phyloP scores from a whole-genome alignment of 805 yeast species.

The Nakazawaea wickerhamii region DNA sequence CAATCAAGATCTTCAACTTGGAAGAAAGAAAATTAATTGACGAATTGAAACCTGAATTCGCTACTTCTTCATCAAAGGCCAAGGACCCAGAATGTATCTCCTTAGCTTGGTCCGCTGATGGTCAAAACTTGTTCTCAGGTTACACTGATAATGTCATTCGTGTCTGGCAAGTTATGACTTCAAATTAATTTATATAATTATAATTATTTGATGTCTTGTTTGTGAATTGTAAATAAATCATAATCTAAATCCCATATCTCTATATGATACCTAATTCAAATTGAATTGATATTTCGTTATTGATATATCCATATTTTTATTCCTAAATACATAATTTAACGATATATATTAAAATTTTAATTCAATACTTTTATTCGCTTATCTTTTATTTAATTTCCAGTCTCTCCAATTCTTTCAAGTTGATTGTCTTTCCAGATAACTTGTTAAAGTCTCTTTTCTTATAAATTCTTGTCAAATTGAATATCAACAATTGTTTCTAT shows the following conservation, averaged over 20 bases:
- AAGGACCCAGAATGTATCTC: constrained; percentile 98
- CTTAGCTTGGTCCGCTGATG: constrained; percentile 99
- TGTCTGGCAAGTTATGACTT: constrained; percentile 99
- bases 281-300: too few species aligned
- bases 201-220: too few species aligned
- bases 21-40: constrained; percentile 92
- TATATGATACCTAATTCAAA: too few species aligned
- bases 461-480: constrained; percentile 15
- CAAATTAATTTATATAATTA: constrained; percentile 28
- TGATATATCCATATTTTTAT: too few species aligned
- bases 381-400: background rate
- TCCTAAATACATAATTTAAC: too few species aligned
- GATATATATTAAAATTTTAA: too few species aligned
- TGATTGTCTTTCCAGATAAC: background rate
- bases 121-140: constrained; percentile 99
- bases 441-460: background rate
- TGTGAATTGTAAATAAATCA: too few species aligned
- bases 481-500: constrained; percentile 12
- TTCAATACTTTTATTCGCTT: too few species aligned
- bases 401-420: background rate
- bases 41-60: constrained; percentile 97
- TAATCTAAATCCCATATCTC: too few species aligned
- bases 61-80: constrained; percentile 74
- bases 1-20: constrained; percentile 97
- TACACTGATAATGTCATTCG: constrained; percentile 99